Base-by-base conservation (phyloP, 352 stramenopile genomes). In the Phytophthora nicotianae region DNA sequence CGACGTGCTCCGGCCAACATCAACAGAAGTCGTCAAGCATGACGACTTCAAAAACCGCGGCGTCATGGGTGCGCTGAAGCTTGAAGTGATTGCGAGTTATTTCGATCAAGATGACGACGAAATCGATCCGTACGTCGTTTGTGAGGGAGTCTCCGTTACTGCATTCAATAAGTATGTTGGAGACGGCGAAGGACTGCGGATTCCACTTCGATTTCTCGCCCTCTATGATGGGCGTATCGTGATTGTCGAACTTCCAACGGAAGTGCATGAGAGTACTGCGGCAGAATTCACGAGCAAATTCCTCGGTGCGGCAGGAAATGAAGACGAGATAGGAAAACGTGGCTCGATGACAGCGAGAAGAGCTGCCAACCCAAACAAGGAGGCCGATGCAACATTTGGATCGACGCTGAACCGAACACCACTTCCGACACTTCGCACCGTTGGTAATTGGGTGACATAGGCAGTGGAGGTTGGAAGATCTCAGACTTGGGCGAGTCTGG, bases 121-220 rank as follows among this genome's bases (percentile, higher is more conserved):
- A 49, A 32, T 49, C 42, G 42, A 49, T 19, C 42, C 42, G 5
- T 49, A 49, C 23, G 42, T 49, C 21, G 42, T 49, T 33, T 49
- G 42, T 17, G 42, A 49, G 6, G 42, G 42, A 49, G 42, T 49
- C 10, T 33, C 9, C 42, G 21, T 49, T 49, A 19, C 20, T 49
- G 14, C 42, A n/a, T 49, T 49, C 42, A 49, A 49, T 32, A n/a
- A 49, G 19, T 49, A 49, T 32, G 14, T 49, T n/a, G n/a, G 40
- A 41, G 50, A 58, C 50, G 50, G 50, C 17, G 50, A 58, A 50
- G 50, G 38, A 40, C 53, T 61, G 53, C 53, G 27, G 41, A 53
- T 61, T 53, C 0, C 29, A n/a, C 41, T 61, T 61, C 53, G 42
- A 52, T 61, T 53, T 48, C 41, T 61, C 42, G 41, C 42, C 43